Percentiles rank a stretch among this genome's conserved stretches.
Conservation (phyloP, 257 asterid species). For the Ehretia macrophylla region DNA sequence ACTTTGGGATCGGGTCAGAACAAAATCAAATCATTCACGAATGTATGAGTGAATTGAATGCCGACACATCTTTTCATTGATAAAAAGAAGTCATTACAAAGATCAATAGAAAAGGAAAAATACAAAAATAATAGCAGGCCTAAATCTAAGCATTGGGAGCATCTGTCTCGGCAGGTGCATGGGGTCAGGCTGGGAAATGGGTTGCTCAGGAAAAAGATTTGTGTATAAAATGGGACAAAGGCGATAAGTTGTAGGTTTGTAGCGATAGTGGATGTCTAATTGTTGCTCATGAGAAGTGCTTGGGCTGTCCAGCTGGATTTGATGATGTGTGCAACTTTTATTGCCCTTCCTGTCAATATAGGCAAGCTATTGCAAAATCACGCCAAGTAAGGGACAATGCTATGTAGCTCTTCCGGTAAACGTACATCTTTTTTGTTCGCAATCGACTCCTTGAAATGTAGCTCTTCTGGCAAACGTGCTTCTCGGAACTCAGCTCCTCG, state of each 20-base stretch:
- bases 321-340: slow-evolving; percentile 53
- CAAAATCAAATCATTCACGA: too few relatives aligned
- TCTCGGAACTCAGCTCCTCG: background rate
- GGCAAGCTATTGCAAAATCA: slow-evolving; percentile 40
- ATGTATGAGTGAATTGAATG: too few relatives aligned
- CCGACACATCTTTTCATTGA: too few relatives aligned
- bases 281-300: slow-evolving; percentile 57
- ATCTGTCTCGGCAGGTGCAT: too few relatives aligned
- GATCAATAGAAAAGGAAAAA: too few relatives aligned
- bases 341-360: slow-evolving; percentile 74
- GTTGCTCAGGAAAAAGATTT: slow-evolving; percentile 27
- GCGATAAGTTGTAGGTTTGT: slow-evolving; percentile 59
- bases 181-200: slow-evolving; percentile 45
- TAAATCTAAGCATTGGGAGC: too few relatives aligned
- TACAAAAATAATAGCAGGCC: too few relatives aligned
- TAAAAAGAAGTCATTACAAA: too few relatives aligned
- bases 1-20: too few relatives aligned
- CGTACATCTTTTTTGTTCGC: background rate
- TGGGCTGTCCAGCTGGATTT: slow-evolving; percentile 48
- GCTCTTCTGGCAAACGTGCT: background rate
- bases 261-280: slow-evolving; percentile 59
- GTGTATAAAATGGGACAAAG: slow-evolving; percentile 69
- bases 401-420: background rate
- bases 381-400: slow-evolving; percentile 49
- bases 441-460: background rate